Conservation (phyloP, 2,329 filamentous ascomycete species). For the Fusarium stilboides region DNA sequence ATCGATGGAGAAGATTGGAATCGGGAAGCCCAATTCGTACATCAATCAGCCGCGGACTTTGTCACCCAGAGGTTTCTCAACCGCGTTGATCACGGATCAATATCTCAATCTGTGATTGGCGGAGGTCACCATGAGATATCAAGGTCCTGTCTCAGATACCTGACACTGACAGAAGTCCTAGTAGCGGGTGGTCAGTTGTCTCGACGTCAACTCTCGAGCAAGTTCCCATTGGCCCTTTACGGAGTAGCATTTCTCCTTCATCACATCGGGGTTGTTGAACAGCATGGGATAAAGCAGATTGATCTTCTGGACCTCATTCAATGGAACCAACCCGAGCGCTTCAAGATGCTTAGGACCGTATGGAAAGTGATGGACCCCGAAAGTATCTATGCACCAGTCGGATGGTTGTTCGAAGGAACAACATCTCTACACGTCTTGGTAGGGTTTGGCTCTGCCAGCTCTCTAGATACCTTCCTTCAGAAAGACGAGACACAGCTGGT, state of each 20-base stretch:
- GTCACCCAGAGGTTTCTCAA: fast-evolving
- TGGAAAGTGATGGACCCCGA: constrained; percentile 9
- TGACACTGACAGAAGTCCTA: fast-evolving
- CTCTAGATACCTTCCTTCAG: fast-evolving
- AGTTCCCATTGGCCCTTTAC: background rate
- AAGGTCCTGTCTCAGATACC: background rate
- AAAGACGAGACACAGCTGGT: fast-evolving
- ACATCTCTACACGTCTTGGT: fast-evolving
- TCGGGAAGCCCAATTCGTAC: constrained; percentile 1
- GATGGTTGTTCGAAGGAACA: fast-evolving
- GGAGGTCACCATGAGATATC: background rate
- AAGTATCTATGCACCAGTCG: fast-evolving
- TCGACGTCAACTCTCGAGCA: fast-evolving
- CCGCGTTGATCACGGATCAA: fast-evolving
- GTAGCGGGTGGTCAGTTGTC: fast-evolving
- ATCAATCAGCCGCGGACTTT: background rate
- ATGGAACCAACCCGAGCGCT: fast-evolving
- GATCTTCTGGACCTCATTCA: background rate
- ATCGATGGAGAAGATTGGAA: background rate
- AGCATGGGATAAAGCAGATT: fast-evolving
- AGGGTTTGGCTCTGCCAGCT: background rate
- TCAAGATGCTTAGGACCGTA: fast-evolving
- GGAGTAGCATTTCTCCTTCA: background rate
- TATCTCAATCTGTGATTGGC: fast-evolving
- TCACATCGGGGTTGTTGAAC: background rate